Percentiles rank a stretch among this genome's conserved stretches.
Evolutionary conservation across 2,329 filamentous ascomycete genomes (phyloP).

Genomic region (Colletotrichum viniferum): DNA sequence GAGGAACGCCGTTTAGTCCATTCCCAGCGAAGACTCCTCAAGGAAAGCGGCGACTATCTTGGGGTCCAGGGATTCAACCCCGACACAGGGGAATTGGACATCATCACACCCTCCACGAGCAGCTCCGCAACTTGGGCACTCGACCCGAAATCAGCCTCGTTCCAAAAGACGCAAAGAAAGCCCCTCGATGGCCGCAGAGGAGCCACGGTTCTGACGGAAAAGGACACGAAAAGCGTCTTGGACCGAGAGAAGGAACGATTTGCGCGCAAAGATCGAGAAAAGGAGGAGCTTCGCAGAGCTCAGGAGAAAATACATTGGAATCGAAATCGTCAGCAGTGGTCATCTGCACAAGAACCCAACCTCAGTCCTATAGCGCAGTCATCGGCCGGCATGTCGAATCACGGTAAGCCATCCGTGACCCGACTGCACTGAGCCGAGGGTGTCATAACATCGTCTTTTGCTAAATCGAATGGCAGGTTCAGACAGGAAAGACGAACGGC

Average conservation of each 20-base stretch:
- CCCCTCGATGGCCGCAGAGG: constrained; percentile 39
- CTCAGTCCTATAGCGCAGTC: constrained; percentile 56
- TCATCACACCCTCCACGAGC: constrained; percentile 54
- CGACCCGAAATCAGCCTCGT: constrained; percentile 30
- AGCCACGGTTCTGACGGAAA: constrained; percentile 50
- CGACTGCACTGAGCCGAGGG: not conserved
- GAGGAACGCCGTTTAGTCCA: constrained; percentile 26
- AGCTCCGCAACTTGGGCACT: constrained; percentile 37
- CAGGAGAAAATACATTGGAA: constrained; percentile 46
- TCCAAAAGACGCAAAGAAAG: constrained; percentile 36
- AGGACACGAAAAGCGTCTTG: constrained; percentile 38
- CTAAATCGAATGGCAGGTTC: not conserved
- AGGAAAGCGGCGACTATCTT: constrained; percentile 61
- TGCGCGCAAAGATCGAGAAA: constrained; percentile 46
- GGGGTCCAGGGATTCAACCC: constrained; percentile 65
- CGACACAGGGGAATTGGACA: constrained; percentile 56
- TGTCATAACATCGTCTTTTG: not conserved
- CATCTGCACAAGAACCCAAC: constrained; percentile 52
- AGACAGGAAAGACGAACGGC: not conserved
- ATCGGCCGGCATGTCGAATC: not conserved
- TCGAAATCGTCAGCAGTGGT: constrained; percentile 52
- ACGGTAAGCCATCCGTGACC: constrained; percentile 1
- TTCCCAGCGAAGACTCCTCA: constrained; percentile 47
- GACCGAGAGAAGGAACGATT: constrained; percentile 41
- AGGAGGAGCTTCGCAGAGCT: constrained; percentile 38